These are phyloP conservation scores for Galeopsis tetrahit DNA, from an alignment of 257 asterid genomes.

Conservation along the genomic window DNA sequence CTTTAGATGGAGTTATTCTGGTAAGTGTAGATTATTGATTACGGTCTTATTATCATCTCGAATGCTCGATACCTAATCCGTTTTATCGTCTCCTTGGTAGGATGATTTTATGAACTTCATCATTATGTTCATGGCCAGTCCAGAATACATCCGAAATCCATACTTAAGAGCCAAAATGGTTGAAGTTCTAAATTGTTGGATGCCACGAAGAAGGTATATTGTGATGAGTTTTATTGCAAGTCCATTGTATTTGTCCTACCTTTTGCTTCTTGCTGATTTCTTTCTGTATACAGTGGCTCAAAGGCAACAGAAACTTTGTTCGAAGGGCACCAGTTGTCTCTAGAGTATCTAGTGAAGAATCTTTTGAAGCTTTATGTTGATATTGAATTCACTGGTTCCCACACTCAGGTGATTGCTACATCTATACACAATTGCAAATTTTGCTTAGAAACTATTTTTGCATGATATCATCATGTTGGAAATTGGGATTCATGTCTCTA, in stretches of 20 bases:
- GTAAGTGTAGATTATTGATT: slow-evolving; percentile 42
- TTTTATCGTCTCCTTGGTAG: slow-evolving; percentile 45
- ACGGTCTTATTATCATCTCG: slow-evolving; percentile 26
- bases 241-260: slow-evolving; percentile 7
- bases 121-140: slow-evolving; percentile 99
- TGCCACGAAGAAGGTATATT: slow-evolving; percentile 88
- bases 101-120: slow-evolving; percentile 98
- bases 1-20: slow-evolving; percentile 88
- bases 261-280: slow-evolving; percentile 27
- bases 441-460: not conserved
- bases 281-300: slow-evolving; percentile 68
- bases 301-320: slow-evolving; percentile 79
- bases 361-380: slow-evolving; percentile 95
- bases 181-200: slow-evolving; percentile 97
- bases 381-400: slow-evolving; percentile 98
- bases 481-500: not conserved
- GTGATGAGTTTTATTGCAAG: slow-evolving; percentile 9
- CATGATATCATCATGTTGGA: not conserved
- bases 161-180: slow-evolving; percentile 98
- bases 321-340: slow-evolving; percentile 90
- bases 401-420: slow-evolving; percentile 79
- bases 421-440: not conserved
- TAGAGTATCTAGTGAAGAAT: slow-evolving; percentile 86
- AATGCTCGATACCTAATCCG: slow-evolving; percentile 23
- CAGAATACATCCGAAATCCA: slow-evolving; percentile 91